phyloP scores from a whole-genome alignment of 2,329 filamentous ascomycete genomes.

The Zymoseptoria tritici region DNA sequence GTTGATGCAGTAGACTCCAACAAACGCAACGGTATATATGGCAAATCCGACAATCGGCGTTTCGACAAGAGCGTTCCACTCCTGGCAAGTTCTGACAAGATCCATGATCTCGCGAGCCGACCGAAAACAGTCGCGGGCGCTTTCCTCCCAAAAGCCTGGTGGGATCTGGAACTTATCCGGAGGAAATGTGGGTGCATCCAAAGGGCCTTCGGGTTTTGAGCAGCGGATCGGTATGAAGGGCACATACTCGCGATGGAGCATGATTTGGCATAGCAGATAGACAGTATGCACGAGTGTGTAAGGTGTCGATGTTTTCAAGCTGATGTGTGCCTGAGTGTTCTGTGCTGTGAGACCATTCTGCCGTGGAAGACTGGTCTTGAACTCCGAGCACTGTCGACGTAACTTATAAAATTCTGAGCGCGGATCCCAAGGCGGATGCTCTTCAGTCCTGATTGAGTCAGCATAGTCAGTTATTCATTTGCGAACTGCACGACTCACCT shows the following conservation, averaged over 20 bases:
- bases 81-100: slow-evolving; percentile 54
- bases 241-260: slow-evolving; percentile 62
- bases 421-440: slow-evolving; percentile 54
- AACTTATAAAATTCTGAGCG: slow-evolving; percentile 50
- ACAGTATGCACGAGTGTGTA: slow-evolving; percentile 63
- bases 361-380: slow-evolving; percentile 49
- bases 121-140: slow-evolving; percentile 55
- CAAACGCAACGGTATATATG: slow-evolving; percentile 59
- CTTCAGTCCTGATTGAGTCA: slow-evolving; percentile 34
- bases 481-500: slow-evolving; percentile 33
- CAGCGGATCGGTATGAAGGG: slow-evolving; percentile 55
- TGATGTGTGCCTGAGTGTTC: slow-evolving; percentile 61
- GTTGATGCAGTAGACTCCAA: slow-evolving; percentile 56
- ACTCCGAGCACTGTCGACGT: slow-evolving; percentile 44
- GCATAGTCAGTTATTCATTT: background rate
- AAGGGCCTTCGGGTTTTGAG: slow-evolving; percentile 46
- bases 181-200: slow-evolving; percentile 52
- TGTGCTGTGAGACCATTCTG: slow-evolving; percentile 51
- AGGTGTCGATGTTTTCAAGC: slow-evolving; percentile 53
- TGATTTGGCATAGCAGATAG: slow-evolving; percentile 57
- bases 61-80: slow-evolving; percentile 55
- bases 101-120: slow-evolving; percentile 58
- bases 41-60: slow-evolving; percentile 62
- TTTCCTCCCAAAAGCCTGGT: slow-evolving; percentile 54
- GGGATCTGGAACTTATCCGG: slow-evolving; percentile 42